Conservation (phyloP, 1,139 yeast genomes). For the Zygosaccharomyces pseudobailii region DNA sequence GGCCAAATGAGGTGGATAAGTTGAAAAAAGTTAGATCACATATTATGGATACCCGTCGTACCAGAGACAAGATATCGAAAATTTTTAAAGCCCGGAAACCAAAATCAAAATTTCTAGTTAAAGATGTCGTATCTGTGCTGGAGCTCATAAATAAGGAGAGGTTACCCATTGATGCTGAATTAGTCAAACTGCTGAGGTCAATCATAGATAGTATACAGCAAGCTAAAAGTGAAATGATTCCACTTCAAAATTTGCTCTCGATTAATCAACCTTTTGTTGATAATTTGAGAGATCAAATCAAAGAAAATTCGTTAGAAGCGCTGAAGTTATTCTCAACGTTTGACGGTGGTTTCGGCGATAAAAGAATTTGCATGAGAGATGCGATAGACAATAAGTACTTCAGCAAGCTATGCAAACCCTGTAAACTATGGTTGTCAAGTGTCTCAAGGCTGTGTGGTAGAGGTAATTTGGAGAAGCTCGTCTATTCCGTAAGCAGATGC, state of each 20-base stretch:
- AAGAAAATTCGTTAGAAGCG: slow-evolving; percentile 7
- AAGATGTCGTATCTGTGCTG: slow-evolving; percentile 21
- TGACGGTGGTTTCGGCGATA: slow-evolving; percentile 29
- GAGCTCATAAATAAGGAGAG: slow-evolving; percentile 15
- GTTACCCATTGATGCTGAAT: slow-evolving; percentile 24
- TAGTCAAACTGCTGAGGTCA: slow-evolving; percentile 18
- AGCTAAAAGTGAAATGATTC: slow-evolving; percentile 32
- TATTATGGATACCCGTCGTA: slow-evolving; percentile 15
- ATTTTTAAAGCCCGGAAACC: slow-evolving; percentile 31
- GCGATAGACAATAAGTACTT: slow-evolving; percentile 11
- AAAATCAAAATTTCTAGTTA: slow-evolving; percentile 24
- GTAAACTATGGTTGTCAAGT: slow-evolving; percentile 46
- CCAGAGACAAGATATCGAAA: slow-evolving; percentile 18
- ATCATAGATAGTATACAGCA: slow-evolving; percentile 24
- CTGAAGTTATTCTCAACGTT: slow-evolving; percentile 16
- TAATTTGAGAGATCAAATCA: slow-evolving; percentile 8
- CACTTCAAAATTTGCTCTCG: slow-evolving; percentile 21
- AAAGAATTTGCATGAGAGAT: slow-evolving; percentile 25
- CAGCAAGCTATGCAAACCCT: slow-evolving; percentile 14
- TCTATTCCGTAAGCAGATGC: slow-evolving; percentile 33
- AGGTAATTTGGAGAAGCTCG: slow-evolving; percentile 23
- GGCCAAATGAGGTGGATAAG: slow-evolving; percentile 11
- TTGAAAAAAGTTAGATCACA: slow-evolving; percentile 14
- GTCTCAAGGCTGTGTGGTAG: slow-evolving; percentile 40
- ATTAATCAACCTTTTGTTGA: slow-evolving; percentile 14